phyloP scores from a whole-genome alignment of 495 filamentous ascomycete species.

The Cenococcum geophilum region DNA sequence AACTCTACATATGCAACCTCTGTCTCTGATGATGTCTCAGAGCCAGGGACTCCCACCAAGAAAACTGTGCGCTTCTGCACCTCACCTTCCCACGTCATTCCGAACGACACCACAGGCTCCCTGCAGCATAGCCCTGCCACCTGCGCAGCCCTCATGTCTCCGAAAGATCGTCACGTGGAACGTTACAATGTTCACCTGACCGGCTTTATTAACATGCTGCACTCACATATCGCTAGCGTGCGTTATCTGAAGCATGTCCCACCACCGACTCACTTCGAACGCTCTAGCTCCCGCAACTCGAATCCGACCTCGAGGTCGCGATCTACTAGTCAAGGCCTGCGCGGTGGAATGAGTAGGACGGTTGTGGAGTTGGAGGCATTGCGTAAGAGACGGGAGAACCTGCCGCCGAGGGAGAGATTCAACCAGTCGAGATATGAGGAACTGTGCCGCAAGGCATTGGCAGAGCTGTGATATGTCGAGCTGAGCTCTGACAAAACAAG shows the following conservation, averaged over 20 bases:
- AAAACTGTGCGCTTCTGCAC: conserved; percentile 4
- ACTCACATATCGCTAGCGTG: background rate
- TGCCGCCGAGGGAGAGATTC: conserved; percentile 19
- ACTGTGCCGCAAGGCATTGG: conserved; percentile 21
- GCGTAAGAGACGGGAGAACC: conserved; percentile 4
- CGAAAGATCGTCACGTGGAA: conserved; percentile 11
- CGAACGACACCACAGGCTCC: conserved; percentile 5
- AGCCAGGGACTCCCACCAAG: conserved; percentile 6
- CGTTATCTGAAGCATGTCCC: background rate
- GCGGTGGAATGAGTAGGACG: background rate
- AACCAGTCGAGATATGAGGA: conserved; percentile 13
- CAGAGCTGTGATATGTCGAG: conserved; percentile 16
- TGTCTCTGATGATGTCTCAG: conserved; percentile 9
- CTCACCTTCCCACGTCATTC: conserved; percentile 5
- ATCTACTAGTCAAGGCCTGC: background rate
- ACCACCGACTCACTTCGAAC: background rate
- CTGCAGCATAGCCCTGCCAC: background rate
- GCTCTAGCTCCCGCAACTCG: background rate
- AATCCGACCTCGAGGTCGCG: background rate
- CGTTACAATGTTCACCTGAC: background rate
- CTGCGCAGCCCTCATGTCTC: conserved; percentile 2
- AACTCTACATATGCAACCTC: conserved; percentile 16
- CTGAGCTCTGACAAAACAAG: too few species aligned
- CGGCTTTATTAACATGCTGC: conserved; percentile 1
- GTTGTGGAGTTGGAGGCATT: conserved; percentile 4